Base-by-base conservation (phyloP, 139 green algal species). In the Picochlorum sp. region DNA sequence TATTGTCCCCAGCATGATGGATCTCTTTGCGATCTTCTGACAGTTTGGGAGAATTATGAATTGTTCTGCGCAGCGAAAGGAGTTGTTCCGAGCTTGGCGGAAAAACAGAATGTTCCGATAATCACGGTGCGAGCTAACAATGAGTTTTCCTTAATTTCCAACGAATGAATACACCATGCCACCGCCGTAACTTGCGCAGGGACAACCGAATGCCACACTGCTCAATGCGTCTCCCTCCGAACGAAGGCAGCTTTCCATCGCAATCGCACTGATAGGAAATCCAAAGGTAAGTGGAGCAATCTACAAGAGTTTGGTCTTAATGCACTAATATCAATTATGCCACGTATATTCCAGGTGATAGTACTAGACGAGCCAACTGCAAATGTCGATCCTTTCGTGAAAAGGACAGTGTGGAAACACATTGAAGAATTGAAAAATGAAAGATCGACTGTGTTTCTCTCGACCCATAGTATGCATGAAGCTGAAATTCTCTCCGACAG, bases 1-100 rank as follows among this genome's bases (percentile, higher is more conserved):
- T 79, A 97, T n/a, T 97, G 92, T 67, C 90, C 89, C 0, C 90
- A 98, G 79, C 94, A 96, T 64, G 90, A 98, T 67, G 79, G 95
- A 65, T 44, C 13, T 52, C 87, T 97, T 56, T 98, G 88, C 88
- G 83, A 88, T 49, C 67, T 75, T 41, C 81, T 98, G 30, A 96
- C 87, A 6, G 85, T 84, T 15, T 65, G 74, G 24, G 93, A 98
- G 80, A 93, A 98, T 74, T 83, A 98, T 23, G 45, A 77, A 21
- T 85, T 98, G 60, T 98, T 95, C 71, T 88, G 79, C 2, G 62
- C 75, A 5, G 73, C 98, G 52, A 96, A 97, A 72, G 62, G 67
- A 55, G 44, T 77, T 77, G 20, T 41, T 41, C 34, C 34, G 34
- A 41, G 34, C 34, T 11, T 11, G 8, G 34, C 1, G 34, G 34